Base-by-base conservation (phyloP, 306 rosid species). In the Vigna nakashimae region DNA sequence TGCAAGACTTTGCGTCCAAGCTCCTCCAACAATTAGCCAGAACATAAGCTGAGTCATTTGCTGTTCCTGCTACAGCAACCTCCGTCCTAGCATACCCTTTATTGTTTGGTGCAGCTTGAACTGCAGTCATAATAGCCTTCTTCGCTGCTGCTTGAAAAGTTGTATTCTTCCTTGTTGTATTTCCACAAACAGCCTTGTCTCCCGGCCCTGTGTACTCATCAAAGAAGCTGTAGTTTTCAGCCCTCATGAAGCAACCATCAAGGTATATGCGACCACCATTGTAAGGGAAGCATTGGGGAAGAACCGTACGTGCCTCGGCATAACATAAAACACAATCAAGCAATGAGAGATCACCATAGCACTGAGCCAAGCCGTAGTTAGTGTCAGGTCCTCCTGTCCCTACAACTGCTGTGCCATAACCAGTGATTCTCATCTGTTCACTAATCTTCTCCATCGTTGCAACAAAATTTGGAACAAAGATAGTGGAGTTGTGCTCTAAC, bases 161-260 rank as follows among this genome's bases (percentile, higher is more conserved):
- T 1, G 60, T 81, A 71, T 66, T 75, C 83, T 74, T 85, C 79
- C 58, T 79, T 4, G 86, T 86, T 2, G 53, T 65, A 78, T 86
- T 87, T 49, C 88, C 87, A 56, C 97, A 92, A 28, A 87, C 85
- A 8, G 82, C 72, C 57, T 5, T 77, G 73, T 92, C 96, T 3
- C 46, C 67, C n/a, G 86, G 84, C 6, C 93, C 97, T 20, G 0
- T 11, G 36, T 73, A 88, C 84, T 88, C 92, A 4, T 76, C 60
- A 55, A 51, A 86, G 76, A 90, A 92, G 75, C 89, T 87, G 67
- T 88, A 92, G 53, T 92, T 90, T 48, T 84, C 91, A 4, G 89
- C 80, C 78, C 97, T 87, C 97, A 92, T 87, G 86, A 88, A 92
- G 89, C 97, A 92, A 10, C 97, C 96, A 66, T 90, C 96, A 7